Evolutionary conservation across 2,329 filamentous ascomycete genomes (phyloP), one percentile per base, ranked within the genome.

Genomic region (Exophiala sideris): DNA sequence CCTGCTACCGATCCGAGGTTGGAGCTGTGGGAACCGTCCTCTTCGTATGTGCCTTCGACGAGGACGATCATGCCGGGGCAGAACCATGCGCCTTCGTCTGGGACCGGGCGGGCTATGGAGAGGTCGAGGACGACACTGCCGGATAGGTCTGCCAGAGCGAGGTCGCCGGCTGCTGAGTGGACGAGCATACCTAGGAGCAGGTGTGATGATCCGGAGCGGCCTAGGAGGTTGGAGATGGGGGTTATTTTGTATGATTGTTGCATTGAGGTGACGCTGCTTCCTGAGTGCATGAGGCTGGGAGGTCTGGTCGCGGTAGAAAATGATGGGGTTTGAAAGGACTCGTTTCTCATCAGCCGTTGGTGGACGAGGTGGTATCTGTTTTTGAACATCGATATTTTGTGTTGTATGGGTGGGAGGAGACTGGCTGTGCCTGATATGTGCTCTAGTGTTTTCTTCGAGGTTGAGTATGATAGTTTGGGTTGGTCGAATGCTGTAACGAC

Each of bases 51-150:
- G 5, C 94, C 94, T 65, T 99, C 94, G 0, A 96, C 84, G 0
- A 99, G 79, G 3, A 97, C 88, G 45, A 99, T 88, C 91, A 97
- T 97, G 2, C 95, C 95, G 0, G 94, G 91, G 4, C 87, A 85
- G 67, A 96, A 96, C 87, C 91, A 99, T 3, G 89, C 87, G 20
- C 89, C 90, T 66, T 92, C 86, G 56, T 90, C 85, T 0, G 91
- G 91, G 51, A 96, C 86, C 11, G 88, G 84, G 18, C 85, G 84
- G 0, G 92, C 89, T 65, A 92, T 87, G 16, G 84, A 81, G 9
- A 97, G 73, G 62, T 97, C 91, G 1, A 99, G 77, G 2, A 83
- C 79, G 64, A 99, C 95, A 48, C 88, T 92, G 14, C 92, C 94
- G 0, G 90, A 92, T 29, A 94, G 73, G 66, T 99, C 94, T 61